Percentiles rank a stretch among this genome's conserved stretches.
These are phyloP conservation scores for Acanthamoeba culbertsoni DNA, from an alignment of 208 protist genomes.

Conservation along the genomic window DNA sequence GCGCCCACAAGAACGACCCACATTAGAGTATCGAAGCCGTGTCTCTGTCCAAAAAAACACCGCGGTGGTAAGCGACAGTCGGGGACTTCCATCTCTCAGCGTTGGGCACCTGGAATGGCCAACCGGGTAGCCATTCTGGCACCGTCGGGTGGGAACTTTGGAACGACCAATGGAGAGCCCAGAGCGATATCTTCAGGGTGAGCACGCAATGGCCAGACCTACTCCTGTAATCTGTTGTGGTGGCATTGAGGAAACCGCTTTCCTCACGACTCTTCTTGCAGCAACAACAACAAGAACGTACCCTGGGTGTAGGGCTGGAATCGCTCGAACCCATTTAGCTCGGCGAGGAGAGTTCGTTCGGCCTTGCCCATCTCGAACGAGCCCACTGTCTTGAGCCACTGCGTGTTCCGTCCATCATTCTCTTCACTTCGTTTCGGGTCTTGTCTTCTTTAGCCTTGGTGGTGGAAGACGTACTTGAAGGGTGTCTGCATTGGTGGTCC, in stretches of 20 bases:
- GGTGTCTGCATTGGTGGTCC: background rate
- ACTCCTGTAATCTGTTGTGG: background rate
- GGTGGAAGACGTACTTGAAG: background rate
- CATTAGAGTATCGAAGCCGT: constrained; percentile 52
- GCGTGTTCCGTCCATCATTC: no score
- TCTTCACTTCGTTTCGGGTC: no score
- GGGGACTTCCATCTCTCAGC: background rate
- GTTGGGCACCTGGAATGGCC: background rate
- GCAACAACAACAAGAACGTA: background rate
- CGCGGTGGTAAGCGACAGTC: background rate
- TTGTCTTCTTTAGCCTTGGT: background rate
- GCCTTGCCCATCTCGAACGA: background rate
- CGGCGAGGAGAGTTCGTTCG: background rate
- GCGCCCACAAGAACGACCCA: constrained; percentile 51
- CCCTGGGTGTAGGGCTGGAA: constrained; percentile 3
- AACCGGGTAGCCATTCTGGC: constrained; percentile 16
- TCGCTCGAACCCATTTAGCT: background rate
- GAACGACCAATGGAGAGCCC: constrained; percentile 51
- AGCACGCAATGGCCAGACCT: constrained; percentile 47
- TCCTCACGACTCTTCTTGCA: no score
- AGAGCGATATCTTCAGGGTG: constrained; percentile 32
- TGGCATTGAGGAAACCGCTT: no score
- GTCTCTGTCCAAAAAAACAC: background rate
- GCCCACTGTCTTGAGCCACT: background rate
- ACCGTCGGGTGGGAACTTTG: background rate